Conservation (phyloP, 2,329 filamentous ascomycete species). For the Ophiostoma sp. region DNA sequence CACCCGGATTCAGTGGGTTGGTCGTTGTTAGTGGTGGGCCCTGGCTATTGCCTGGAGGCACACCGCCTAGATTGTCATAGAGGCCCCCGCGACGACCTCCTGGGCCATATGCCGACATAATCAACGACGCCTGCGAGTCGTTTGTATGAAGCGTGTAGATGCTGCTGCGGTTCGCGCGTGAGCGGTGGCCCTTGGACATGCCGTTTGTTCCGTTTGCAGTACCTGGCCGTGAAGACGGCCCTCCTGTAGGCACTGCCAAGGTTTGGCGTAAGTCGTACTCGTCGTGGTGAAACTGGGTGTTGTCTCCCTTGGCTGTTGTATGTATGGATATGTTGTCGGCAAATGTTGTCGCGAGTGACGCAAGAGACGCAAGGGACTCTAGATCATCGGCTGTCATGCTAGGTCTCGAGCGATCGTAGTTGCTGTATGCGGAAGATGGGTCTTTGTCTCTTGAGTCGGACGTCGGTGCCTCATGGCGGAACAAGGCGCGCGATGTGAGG, state of each 20-base stretch:
- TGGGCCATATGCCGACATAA: conserved; percentile 43
- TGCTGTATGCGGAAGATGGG: background rate
- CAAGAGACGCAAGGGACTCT: conserved; percentile 42
- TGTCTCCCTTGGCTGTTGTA: conserved; percentile 31
- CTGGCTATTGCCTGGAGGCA: background rate
- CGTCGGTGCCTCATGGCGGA: conserved; percentile 21
- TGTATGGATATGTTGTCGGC: conserved; percentile 52
- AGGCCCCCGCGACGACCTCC: conserved; percentile 22
- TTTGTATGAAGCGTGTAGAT: conserved; percentile 57
- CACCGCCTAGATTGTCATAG: background rate
- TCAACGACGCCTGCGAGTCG: conserved; percentile 50
- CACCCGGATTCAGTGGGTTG: conserved; percentile 27
- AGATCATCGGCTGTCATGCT: conserved; percentile 30
- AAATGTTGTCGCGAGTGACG: conserved; percentile 43
- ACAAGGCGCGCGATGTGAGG: conserved; percentile 25
- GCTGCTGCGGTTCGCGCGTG: conserved; percentile 43
- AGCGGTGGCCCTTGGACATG: conserved; percentile 31
- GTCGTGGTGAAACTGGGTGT: conserved; percentile 8
- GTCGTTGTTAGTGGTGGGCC: background rate
- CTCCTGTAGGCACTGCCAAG: conserved; percentile 11
- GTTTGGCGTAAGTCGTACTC: conserved; percentile 1
- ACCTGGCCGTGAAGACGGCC: conserved; percentile 15
- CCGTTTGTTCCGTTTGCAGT: conserved; percentile 9
- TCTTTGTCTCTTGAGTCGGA: background rate
- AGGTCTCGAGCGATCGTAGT: conserved; percentile 14